Evolutionary conservation across 2,329 filamentous ascomycete genomes (phyloP).

Genomic region (Venturia asperata): DNA sequence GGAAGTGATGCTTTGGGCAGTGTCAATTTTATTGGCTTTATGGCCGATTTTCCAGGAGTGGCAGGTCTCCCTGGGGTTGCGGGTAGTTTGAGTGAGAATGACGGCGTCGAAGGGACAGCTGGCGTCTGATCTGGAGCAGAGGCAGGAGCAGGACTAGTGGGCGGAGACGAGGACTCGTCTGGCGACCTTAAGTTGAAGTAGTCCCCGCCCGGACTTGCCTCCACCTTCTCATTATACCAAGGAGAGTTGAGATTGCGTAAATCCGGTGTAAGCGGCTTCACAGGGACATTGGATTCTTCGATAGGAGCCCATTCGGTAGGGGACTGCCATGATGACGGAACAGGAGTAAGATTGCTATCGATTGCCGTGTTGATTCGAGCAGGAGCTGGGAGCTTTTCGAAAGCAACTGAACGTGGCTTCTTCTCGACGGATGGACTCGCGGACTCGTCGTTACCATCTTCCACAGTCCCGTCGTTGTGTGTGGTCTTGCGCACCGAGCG

Average conservation of each 20-base stretch:
- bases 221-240: constrained; percentile 26
- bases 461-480: neutral
- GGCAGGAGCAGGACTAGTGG: neutral
- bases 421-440: neutral
- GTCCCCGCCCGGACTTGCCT: constrained; percentile 23
- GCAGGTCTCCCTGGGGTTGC: neutral
- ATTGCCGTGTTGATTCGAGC: neutral
- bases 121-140: neutral
- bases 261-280: constrained; percentile 24
- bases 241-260: constrained; percentile 36
- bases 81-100: neutral
- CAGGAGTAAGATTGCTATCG: neutral
- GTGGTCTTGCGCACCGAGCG: neutral
- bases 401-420: constrained; percentile 4
- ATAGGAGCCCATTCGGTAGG: constrained; percentile 13
- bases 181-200: constrained; percentile 23
- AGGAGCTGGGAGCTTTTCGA: neutral
- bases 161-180: neutral
- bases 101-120: neutral
- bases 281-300: neutral
- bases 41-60: neutral
- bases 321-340: constrained; percentile 17
- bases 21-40: neutral
- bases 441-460: neutral
- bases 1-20: neutral